phyloP scores from a whole-genome alignment of 352 stramenopile genomes.

The Globisporangium mamillatum region DNA sequence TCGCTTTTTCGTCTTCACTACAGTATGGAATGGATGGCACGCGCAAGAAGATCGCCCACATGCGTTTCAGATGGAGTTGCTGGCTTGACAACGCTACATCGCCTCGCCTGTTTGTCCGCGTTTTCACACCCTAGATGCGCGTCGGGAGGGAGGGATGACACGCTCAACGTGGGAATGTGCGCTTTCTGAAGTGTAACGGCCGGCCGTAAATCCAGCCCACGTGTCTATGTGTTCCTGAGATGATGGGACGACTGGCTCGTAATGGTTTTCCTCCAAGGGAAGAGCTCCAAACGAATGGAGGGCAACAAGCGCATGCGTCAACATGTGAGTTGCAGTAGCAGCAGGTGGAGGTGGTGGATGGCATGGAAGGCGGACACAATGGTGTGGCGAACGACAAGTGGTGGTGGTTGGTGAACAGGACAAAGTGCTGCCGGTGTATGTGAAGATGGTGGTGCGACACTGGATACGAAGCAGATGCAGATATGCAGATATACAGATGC shows the following conservation, averaged over 20 bases:
- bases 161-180: background rate
- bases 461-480: background rate
- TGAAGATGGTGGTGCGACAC: background rate
- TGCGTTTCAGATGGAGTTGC: background rate
- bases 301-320: background rate
- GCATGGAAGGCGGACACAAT: background rate
- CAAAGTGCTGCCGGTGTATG: background rate
- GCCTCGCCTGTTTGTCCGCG: background rate
- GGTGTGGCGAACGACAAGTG: constrained; percentile 1
- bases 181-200: constrained; percentile 3
- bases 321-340: background rate
- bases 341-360: background rate
- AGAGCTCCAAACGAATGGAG: constrained; percentile 6
- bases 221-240: constrained; percentile 16
- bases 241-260: constrained; percentile 8
- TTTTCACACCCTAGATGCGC: background rate
- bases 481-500: background rate
- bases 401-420: background rate
- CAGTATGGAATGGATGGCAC: background rate
- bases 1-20: constrained; percentile 4
- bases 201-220: background rate
- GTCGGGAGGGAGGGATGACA: constrained; percentile 1
- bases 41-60: constrained; percentile 2
- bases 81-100: background rate
- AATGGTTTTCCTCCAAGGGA: background rate